Conservation (phyloP, 768 basidiomycete genomes). For the Phylloporus rhodoxanthus region DNA sequence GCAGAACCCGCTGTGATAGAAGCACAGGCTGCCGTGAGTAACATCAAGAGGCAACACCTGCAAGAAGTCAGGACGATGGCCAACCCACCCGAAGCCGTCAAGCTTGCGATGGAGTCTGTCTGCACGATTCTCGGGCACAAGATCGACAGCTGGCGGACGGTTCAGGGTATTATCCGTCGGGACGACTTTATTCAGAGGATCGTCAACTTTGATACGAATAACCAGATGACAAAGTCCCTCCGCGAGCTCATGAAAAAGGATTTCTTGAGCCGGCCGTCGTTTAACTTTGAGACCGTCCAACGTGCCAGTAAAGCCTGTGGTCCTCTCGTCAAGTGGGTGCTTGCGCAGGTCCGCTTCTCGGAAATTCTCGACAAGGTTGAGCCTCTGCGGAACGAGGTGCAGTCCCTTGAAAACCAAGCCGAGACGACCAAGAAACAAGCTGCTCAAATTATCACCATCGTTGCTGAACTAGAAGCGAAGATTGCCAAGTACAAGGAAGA, state of each 20-base stretch:
- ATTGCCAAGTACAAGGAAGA: slow-evolving; percentile 95
- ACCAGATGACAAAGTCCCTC: slow-evolving; percentile 82
- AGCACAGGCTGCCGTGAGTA: slow-evolving; percentile 93
- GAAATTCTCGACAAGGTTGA: slow-evolving; percentile 97
- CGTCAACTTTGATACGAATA: slow-evolving; percentile 89
- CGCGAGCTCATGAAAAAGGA: slow-evolving; percentile 91
- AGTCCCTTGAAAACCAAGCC: slow-evolving; percentile 86
- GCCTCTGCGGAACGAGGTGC: slow-evolving; percentile 92
- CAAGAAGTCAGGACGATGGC: slow-evolving; percentile 98
- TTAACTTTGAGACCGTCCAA: slow-evolving; percentile 93
- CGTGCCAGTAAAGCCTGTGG: slow-evolving; percentile 96
- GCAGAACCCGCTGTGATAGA: slow-evolving; percentile 97
- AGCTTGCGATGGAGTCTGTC: slow-evolving; percentile 97
- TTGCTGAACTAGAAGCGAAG: slow-evolving; percentile 86
- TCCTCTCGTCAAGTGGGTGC: slow-evolving; percentile 95
- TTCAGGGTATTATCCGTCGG: slow-evolving; percentile 90
- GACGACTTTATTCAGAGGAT: slow-evolving; percentile 97
- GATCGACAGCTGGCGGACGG: slow-evolving; percentile 94
- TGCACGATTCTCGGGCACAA: slow-evolving; percentile 95
- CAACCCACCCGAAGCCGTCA: slow-evolving; percentile 96
- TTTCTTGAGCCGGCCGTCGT: slow-evolving; percentile 84
- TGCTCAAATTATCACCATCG: slow-evolving; percentile 81
- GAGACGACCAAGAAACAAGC: slow-evolving; percentile 96
- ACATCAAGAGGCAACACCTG: slow-evolving; percentile 91
- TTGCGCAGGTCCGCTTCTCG: slow-evolving; percentile 95